These are phyloP conservation scores for Trametes coccinea DNA, from an alignment of 768 basidiomycete genomes.

Conservation along the genomic window DNA sequence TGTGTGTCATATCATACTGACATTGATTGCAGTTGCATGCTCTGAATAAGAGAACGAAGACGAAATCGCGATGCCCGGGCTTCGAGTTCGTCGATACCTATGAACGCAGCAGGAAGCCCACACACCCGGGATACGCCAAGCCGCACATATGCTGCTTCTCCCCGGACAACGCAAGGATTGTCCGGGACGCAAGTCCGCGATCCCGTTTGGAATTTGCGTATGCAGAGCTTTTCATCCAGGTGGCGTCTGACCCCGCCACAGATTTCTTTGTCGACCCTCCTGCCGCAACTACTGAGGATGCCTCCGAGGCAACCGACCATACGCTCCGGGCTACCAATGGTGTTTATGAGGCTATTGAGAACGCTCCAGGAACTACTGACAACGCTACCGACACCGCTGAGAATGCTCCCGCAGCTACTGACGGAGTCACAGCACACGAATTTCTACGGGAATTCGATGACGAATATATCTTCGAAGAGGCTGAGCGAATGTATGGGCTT, in stretches of 20 bases:
- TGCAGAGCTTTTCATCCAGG: slow-evolving; percentile 18
- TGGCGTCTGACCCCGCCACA: neutral
- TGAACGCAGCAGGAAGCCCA: neutral
- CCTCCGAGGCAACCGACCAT: neutral
- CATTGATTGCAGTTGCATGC: neutral
- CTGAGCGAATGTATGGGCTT: neutral
- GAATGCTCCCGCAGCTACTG: no score
- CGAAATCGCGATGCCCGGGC: slow-evolving; percentile 4
- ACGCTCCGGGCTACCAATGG: no score
- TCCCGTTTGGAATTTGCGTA: slow-evolving; percentile 2
- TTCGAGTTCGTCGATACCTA: slow-evolving; percentile 2
- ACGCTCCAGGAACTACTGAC: no score
- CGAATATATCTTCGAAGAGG: neutral
- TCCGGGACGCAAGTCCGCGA: neutral
- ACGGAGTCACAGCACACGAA: neutral
- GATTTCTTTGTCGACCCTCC: slow-evolving; percentile 16
- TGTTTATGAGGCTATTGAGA: no score
- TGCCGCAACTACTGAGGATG: no score
- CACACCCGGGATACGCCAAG: neutral
- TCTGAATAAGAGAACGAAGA: neutral
- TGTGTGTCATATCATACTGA: no score
- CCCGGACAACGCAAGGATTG: neutral
- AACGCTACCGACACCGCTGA: no score
- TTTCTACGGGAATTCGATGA: neutral
- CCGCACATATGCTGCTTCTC: slow-evolving; percentile 16